Base-by-base conservation (phyloP, 2,329 filamentous ascomycete genomes). In the Colletotrichum agaves region DNA sequence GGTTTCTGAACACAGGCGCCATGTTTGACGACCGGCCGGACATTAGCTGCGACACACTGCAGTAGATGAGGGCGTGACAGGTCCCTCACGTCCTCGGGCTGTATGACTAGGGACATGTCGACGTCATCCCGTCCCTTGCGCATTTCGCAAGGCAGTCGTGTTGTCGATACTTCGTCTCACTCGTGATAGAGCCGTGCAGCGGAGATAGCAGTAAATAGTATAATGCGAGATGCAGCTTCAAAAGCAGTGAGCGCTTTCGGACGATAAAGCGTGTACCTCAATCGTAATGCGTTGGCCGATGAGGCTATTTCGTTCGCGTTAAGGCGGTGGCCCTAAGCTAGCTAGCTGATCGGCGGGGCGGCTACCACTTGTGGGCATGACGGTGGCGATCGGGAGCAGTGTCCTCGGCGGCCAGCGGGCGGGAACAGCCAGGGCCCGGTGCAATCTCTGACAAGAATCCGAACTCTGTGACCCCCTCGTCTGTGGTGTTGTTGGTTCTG, bases 41-140 rank as follows among this genome's bases (percentile, higher is more conserved):
- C 31, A 15, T 41, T 60, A 15, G 57, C 17, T 33, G 55, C 27
- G n/a, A 17, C 17, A 12, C n/a, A n/a, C n/a, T n/a, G n/a, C n/a
- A n/a, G n/a, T 19, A 53, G 19, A 11, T 6, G 50, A 53, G 12
- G 33, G 17, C 33, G 50, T 53, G 19, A 33, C 33, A 53, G 33
- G 6, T 37, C 31, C 33, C 35, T 35, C 21, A 31, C 21, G 46
- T 61, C 21, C 13, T 41, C 41, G 21, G 37, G 17, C 35, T 19
- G 41, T 21, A 15, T 27, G 12, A 27, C 33, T 23, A 27, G 43
- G 27, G 19, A 56, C 35, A 63, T 37, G 17, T 37, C 53, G 55
- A 68, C 65, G 65, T 68, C 65, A 68, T 64, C 60, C 19, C 61
- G 37, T 64, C 31, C 33, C 13, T 44, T 41, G 43, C 17, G 12